Evolutionary conservation across 2,329 filamentous ascomycete genomes (phyloP).

Genomic region (Ascochyta koolunga): DNA sequence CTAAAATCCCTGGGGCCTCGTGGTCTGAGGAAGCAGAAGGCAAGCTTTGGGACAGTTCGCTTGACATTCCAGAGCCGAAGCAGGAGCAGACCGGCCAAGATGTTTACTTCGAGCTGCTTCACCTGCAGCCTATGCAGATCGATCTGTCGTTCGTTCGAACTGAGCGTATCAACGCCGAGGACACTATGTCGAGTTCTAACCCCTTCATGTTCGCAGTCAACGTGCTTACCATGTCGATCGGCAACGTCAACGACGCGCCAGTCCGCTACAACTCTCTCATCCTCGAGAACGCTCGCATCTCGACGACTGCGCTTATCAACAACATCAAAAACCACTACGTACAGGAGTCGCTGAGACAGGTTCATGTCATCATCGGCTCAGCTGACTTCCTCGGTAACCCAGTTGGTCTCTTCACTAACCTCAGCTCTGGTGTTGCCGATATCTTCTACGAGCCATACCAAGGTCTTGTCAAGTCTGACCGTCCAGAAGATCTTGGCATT

Average conservation of each 20-base stretch:
- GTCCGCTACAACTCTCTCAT: conserved; percentile 92
- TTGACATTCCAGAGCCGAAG: conserved; percentile 91
- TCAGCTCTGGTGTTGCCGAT: conserved; percentile 94
- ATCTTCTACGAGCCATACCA: conserved; percentile 99
- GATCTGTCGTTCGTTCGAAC: conserved; percentile 97
- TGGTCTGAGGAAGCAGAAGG: conserved; percentile 86
- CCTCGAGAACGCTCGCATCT: conserved; percentile 92
- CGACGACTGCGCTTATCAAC: conserved; percentile 79
- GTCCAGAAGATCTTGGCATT: conserved; percentile 90
- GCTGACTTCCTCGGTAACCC: conserved; percentile 98
- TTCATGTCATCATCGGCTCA: conserved; percentile 96
- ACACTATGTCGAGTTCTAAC: conserved; percentile 85
- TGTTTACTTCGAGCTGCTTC: conserved; percentile 96
- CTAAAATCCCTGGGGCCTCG: conserved; percentile 86
- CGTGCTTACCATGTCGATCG: conserved; percentile 98
- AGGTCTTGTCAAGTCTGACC: conserved; percentile 92
- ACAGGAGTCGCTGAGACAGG: conserved; percentile 92
- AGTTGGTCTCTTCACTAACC: conserved; percentile 96
- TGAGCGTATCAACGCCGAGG: conserved; percentile 93
- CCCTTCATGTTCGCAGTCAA: conserved; percentile 99
- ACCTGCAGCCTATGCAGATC: conserved; percentile 97
- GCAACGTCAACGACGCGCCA: conserved; percentile 97
- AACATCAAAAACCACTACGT: conserved; percentile 95
- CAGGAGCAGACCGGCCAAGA: conserved; percentile 85
- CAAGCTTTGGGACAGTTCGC: conserved; percentile 83